A percentile compares a stretch with the other conserved stretches of the same genome.
phyloP scores from a whole-genome alignment of 2,329 filamentous ascomycete species.

The Hymenoscyphus salicellus region DNA sequence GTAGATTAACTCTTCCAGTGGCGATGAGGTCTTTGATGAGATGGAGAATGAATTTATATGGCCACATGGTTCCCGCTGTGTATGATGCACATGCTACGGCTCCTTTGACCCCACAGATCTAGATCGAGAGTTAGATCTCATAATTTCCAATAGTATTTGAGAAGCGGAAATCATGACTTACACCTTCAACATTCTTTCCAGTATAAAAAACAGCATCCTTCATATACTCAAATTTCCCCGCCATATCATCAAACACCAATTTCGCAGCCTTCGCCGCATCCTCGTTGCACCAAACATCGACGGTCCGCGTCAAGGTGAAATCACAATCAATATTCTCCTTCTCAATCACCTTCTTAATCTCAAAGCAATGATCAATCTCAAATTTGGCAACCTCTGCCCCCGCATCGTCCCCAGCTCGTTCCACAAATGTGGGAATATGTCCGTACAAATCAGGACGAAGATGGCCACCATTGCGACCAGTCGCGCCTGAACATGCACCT shows the following conservation, averaged over 20 bases:
- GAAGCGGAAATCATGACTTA: not conserved
- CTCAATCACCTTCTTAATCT: conserved; percentile 40
- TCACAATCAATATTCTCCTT: conserved; percentile 44
- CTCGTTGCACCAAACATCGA: conserved; percentile 39
- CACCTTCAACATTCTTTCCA: conserved; percentile 8
- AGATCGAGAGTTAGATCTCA: not conserved
- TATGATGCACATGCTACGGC: conserved; percentile 19
- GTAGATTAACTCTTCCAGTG: conserved; percentile 45
- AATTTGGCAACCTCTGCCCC: conserved; percentile 41
- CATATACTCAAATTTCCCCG: conserved; percentile 3
- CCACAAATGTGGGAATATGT: conserved; percentile 36
- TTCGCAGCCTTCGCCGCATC: conserved; percentile 28
- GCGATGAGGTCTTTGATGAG: conserved; percentile 48
- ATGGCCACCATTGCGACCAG: conserved; percentile 55
- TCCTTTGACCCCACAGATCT: conserved; percentile 29
- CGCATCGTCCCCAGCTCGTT: conserved; percentile 37
- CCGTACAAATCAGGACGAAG: conserved; percentile 43
- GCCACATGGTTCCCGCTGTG: conserved; percentile 43
- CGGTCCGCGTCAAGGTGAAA: conserved; percentile 38
- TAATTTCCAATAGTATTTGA: not conserved
- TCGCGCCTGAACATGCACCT: conserved; percentile 75
- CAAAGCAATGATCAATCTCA: conserved; percentile 40
- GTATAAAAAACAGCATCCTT: conserved; percentile 7
- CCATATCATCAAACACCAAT: conserved; percentile 17
- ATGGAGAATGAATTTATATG: conserved; percentile 57